A percentile compares a stretch with the other conserved stretches of the same genome.
These are phyloP conservation scores for Tetrapyrgos nigripes DNA, from an alignment of 1,284 basidiomycete species.

Conservation along the genomic window DNA sequence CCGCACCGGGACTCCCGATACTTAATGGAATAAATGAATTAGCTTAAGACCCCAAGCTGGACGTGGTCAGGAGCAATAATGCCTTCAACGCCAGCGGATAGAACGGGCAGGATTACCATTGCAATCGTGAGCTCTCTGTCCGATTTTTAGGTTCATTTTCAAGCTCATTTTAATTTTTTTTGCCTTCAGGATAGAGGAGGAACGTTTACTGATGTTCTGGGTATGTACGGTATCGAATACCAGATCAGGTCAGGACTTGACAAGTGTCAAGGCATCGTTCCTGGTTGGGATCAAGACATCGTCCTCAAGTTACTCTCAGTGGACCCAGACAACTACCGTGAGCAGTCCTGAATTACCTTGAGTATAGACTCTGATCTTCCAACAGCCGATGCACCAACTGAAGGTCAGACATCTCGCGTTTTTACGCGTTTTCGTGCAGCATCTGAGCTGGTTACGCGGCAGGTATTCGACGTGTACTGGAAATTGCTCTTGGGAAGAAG, in stretches of 20 bases:
- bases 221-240: background rate
- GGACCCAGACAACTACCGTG: constrained; percentile 7
- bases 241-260: background rate
- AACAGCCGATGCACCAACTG: constrained; percentile 5
- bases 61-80: too few species aligned
- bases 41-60: too few species aligned
- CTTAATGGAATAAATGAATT: too few species aligned
- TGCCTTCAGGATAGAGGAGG: constrained; percentile 7
- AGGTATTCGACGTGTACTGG: constrained; percentile 6
- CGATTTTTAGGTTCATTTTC: background rate
- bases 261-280: background rate
- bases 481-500: background rate
- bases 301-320: constrained; percentile 6
- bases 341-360: background rate
- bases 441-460: background rate
- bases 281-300: background rate
- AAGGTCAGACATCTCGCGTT: background rate
- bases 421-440: background rate
- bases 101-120: background rate
- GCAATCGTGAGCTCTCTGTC: background rate
- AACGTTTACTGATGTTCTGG: constrained; percentile 11
- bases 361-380: background rate
- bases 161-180: background rate
- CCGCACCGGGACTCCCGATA: too few species aligned
- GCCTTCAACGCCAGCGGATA: background rate